phyloP scores from a whole-genome alignment of 1,284 basidiomycete species.

The Rhizopogon parksii region DNA sequence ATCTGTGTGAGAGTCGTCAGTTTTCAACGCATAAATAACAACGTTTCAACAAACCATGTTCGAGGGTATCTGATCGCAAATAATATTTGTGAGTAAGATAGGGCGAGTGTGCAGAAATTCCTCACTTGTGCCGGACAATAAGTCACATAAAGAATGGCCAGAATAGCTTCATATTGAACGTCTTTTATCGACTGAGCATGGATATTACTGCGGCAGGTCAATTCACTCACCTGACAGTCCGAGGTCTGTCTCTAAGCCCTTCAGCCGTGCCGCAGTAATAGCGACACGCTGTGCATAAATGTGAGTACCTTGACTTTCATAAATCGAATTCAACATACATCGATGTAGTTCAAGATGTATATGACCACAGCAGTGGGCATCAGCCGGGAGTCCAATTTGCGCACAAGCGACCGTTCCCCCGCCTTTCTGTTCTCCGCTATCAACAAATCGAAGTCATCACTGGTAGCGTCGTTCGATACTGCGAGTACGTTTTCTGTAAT shows the following conservation, averaged over 20 bases:
- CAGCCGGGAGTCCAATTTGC: slow-evolving; percentile 51
- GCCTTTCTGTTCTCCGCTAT: slow-evolving; percentile 7
- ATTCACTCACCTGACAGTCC: slow-evolving; percentile 36
- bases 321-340: slow-evolving; percentile 34
- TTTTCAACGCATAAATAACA: not conserved
- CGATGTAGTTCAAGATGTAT: slow-evolving; percentile 65
- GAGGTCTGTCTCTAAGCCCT: slow-evolving; percentile 56
- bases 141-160: slow-evolving; percentile 54
- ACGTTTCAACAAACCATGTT: slow-evolving; percentile 44
- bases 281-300: slow-evolving; percentile 43
- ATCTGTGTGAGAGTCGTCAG: slow-evolving; percentile 30
- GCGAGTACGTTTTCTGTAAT: slow-evolving; percentile 7
- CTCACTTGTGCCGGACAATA: slow-evolving; percentile 44
- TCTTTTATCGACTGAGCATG: slow-evolving; percentile 29
- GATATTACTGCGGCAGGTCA: not conserved
- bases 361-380: slow-evolving; percentile 57
- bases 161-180: slow-evolving; percentile 52
- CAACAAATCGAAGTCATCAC: slow-evolving; percentile 13
- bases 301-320: not conserved
- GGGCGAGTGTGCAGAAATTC: not conserved
- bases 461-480: not conserved
- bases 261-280: slow-evolving; percentile 51
- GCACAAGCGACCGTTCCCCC: slow-evolving; percentile 39
- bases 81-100: not conserved
- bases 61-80: slow-evolving; percentile 42